Conservation (phyloP, 352 stramenopile species). For the Pythium aquatile region DNA sequence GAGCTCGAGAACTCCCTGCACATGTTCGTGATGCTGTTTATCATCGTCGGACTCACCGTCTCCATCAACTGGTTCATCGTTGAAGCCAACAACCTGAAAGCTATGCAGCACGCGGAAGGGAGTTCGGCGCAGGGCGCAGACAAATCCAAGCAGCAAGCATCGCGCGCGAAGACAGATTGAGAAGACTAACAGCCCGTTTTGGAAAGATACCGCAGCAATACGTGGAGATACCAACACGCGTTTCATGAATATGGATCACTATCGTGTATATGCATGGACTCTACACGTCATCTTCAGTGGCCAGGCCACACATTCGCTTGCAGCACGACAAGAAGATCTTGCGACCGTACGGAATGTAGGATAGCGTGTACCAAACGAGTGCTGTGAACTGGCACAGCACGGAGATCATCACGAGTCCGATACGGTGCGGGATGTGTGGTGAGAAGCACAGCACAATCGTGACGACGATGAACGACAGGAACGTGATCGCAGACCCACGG, state of each 20-base stretch:
- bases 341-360: constrained; percentile 87
- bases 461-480: constrained; percentile 76
- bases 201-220: background rate
- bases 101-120: constrained; percentile 28
- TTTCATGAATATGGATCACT: background rate
- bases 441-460: constrained; percentile 80
- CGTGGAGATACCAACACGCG: background rate
- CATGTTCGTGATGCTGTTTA: constrained; percentile 82
- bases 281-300: constrained; percentile 53
- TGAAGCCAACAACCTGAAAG: constrained; percentile 63
- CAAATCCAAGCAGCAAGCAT: constrained; percentile 18
- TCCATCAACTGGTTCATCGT: constrained; percentile 90
- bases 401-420: constrained; percentile 68
- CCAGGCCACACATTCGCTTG: constrained; percentile 53
- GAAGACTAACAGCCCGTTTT: background rate
- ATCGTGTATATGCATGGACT: background rate
- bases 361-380: constrained; percentile 86
- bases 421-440: constrained; percentile 60
- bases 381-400: constrained; percentile 77
- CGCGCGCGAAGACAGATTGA: constrained; percentile 62
- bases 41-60: constrained; percentile 72
- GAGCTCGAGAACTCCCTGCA: constrained; percentile 82
- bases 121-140: background rate
- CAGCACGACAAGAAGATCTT: constrained; percentile 62
- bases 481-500: constrained; percentile 61